Evolutionary conservation across 1,284 basidiomycete genomes (phyloP).

Genomic region (Hypsizygus ulmarius): DNA sequence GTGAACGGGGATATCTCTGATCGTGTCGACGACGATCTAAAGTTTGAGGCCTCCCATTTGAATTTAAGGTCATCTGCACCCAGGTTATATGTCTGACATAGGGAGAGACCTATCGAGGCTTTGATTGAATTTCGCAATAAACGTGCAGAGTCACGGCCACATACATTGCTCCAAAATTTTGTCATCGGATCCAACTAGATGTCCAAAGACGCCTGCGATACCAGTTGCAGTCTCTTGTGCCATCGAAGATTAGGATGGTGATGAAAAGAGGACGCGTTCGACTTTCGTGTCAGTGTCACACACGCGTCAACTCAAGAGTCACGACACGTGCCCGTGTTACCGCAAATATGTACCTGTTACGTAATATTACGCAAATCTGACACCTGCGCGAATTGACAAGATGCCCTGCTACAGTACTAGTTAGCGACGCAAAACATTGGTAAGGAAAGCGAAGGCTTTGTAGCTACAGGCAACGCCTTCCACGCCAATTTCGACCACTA

Average conservation of each 20-base stretch:
- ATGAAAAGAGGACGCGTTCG: too few relatives aligned
- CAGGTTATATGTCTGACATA: constrained; percentile 66
- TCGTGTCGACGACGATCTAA: constrained; percentile 30
- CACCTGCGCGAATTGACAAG: too few relatives aligned
- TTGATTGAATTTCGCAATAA: constrained; percentile 2
- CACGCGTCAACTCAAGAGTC: too few relatives aligned
- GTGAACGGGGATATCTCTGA: constrained; percentile 46
- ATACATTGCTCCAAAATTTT: constrained; percentile 50
- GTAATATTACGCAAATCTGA: too few relatives aligned
- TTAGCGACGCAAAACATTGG: constrained; percentile 1
- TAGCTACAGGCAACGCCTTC: constrained; percentile 14
- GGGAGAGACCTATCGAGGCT: constrained; percentile 47
- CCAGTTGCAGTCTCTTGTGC: constrained; percentile 21
- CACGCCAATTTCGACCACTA: constrained; percentile 13
- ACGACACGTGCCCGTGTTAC: too few relatives aligned
- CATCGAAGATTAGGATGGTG: constrained; percentile 10
- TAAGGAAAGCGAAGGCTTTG: constrained; percentile 8
- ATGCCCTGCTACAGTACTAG: too few relatives aligned
- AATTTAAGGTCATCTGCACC: constrained; percentile 57
- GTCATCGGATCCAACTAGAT: constrained; percentile 35
- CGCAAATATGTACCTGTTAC: too few relatives aligned
- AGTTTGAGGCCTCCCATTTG: constrained; percentile 68
- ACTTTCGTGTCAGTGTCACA: too few relatives aligned
- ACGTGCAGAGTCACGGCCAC: constrained; percentile 15
- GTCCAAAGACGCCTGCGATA: constrained; percentile 30